Evolutionary conservation across 169 alveolate species (phyloP).

Genomic region (Sarcocystis neurona): DNA sequence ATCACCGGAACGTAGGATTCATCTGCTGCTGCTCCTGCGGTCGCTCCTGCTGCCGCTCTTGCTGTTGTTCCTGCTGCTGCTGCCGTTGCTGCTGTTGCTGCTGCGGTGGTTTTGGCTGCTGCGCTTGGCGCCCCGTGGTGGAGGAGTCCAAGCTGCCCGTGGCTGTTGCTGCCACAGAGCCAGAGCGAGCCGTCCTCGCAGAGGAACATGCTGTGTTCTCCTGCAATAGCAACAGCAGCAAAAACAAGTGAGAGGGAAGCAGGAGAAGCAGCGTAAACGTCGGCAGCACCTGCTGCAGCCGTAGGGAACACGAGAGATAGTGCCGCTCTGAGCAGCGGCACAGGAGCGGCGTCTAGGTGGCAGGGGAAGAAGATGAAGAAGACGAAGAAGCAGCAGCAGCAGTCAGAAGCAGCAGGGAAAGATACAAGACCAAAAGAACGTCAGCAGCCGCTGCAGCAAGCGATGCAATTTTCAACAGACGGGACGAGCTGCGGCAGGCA

Average conservation of each 20-base stretch:
- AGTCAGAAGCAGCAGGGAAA: no score
- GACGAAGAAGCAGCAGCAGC: no score
- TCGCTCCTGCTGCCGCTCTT: not conserved
- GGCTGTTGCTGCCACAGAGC: constrained; percentile 50
- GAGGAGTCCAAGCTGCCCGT: constrained; percentile 27
- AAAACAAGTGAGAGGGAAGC: not conserved
- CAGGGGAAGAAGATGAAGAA: no score
- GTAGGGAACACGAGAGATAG: not conserved
- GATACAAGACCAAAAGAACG: no score
- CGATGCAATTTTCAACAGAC: no score
- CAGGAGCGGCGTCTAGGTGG: no score
- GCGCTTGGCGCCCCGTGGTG: not conserved
- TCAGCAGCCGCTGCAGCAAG: no score
- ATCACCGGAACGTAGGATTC: no score
- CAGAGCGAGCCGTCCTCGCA: constrained; percentile 39
- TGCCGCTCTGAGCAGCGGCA: no score
- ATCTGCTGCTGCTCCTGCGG: not conserved
- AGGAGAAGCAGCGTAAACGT: not conserved
- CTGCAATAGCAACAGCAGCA: not conserved
- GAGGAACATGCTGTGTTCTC: constrained; percentile 38
- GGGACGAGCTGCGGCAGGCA: no score
- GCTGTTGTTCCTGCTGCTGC: not conserved
- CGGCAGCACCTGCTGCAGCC: not conserved
- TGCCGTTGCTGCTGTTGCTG: not conserved
- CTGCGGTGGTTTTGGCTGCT: no score